Conservation (phyloP, 1,284 basidiomycete species). For the Phellinidium pouzarii region DNA sequence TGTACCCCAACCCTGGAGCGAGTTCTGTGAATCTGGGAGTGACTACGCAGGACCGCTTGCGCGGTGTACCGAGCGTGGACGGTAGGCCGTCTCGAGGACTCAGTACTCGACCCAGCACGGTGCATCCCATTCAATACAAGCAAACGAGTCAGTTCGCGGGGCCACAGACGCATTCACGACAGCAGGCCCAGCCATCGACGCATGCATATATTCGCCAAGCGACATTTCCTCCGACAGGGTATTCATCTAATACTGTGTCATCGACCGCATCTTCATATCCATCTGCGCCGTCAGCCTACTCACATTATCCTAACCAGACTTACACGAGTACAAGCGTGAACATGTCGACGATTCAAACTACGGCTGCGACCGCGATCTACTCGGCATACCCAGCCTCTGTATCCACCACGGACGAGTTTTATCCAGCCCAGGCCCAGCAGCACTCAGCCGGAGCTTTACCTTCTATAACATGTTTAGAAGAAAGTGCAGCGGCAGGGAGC, state of each 20-base stretch:
- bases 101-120: constrained; percentile 12
- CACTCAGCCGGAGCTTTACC: background rate
- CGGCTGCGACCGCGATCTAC: background rate
- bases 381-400: background rate
- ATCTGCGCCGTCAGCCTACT: background rate
- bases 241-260: background rate
- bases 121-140: background rate
- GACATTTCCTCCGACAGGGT: constrained; percentile 1
- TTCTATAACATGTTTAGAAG: background rate
- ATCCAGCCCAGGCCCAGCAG: background rate
- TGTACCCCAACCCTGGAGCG: too few relatives aligned
- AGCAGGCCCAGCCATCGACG: background rate
- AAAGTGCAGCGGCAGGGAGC: background rate
- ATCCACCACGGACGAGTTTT: background rate
- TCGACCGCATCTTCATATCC: background rate
- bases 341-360: background rate
- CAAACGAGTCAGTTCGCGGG: background rate
- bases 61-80: constrained; percentile 15
- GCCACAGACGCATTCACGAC: background rate
- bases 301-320: background rate
- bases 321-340: background rate
- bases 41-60: background rate
- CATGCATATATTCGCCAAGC: constrained; percentile 1
- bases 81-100: constrained; percentile 15
- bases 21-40: background rate